Evolutionary conservation across 78 protist species (phyloP).

Genomic region (Chrysochromulina tobinii): DNA sequence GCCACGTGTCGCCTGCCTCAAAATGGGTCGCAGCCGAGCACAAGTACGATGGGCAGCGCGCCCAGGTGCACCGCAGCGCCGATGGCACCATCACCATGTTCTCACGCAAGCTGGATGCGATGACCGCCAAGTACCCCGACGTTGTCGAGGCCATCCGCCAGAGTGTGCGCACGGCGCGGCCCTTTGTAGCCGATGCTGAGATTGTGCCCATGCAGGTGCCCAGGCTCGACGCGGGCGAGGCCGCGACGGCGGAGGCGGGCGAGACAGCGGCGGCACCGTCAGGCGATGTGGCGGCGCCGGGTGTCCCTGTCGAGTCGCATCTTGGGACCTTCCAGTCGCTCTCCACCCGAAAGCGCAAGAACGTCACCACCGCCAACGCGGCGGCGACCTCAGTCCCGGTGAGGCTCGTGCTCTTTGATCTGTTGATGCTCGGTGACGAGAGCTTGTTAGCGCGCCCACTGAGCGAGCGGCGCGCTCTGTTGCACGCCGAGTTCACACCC

Average conservation of each 20-base stretch:
- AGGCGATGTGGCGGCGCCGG: background rate
- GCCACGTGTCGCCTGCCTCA: background rate
- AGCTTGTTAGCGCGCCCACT: background rate
- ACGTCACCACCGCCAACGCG: background rate
- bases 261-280: background rate
- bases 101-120: slow-evolving; percentile 49
- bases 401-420: slow-evolving; percentile 4
- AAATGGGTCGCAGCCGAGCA: background rate
- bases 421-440: background rate
- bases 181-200: slow-evolving; percentile 44
- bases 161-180: too few relatives aligned
- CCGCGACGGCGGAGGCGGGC: background rate
- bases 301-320: background rate
- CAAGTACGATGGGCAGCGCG: slow-evolving; percentile 66
- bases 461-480: background rate
- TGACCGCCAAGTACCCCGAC: slow-evolving; percentile 43
- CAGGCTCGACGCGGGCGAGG: background rate
- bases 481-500: background rate
- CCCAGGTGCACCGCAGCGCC: slow-evolving; percentile 38
- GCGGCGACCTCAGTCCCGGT: background rate
- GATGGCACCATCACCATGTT: background rate
- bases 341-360: background rate
- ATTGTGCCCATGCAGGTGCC: slow-evolving; percentile 25
- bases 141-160: background rate
- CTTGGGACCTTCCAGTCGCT: slow-evolving; percentile 33